Evolutionary conservation across 2,329 filamentous ascomycete genomes (phyloP).

Genomic region (Acarospora socialis): DNA sequence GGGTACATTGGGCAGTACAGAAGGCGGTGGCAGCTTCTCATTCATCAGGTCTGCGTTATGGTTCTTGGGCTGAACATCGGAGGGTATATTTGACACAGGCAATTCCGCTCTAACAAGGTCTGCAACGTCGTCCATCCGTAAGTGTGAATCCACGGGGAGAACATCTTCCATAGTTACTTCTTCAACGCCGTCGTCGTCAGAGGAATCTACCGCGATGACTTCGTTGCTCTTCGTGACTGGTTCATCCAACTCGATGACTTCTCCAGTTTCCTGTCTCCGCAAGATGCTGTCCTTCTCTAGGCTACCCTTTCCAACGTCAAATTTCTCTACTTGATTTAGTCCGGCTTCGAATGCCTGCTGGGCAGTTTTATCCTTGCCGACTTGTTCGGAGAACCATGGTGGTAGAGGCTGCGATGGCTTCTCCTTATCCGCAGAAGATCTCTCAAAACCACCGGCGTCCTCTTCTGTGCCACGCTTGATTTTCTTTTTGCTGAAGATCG

Average conservation of each 20-base stretch:
- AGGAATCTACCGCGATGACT: slow-evolving; percentile 19
- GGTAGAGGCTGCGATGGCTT: slow-evolving; percentile 24
- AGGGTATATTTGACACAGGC: slow-evolving; percentile 17
- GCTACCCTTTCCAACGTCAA: slow-evolving; percentile 1
- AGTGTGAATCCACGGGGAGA: slow-evolving; percentile 7
- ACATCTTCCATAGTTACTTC: slow-evolving; percentile 21
- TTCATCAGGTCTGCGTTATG: slow-evolving; percentile 1
- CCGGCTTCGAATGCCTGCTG: slow-evolving; percentile 7
- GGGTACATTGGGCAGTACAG: too few relatives aligned
- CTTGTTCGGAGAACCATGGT: slow-evolving; percentile 31
- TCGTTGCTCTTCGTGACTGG: slow-evolving; percentile 16
- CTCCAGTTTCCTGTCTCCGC: slow-evolving; percentile 20
- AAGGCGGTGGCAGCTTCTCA: slow-evolving; percentile 2
- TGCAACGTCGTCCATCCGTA: slow-evolving; percentile 30
- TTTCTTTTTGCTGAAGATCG: slow-evolving; percentile 37
- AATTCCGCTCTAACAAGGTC: slow-evolving; percentile 30
- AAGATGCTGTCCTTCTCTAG: slow-evolving; percentile 17
- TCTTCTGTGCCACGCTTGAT: slow-evolving; percentile 39
- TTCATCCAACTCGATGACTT: slow-evolving; percentile 28
- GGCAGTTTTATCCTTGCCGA: slow-evolving; percentile 16
- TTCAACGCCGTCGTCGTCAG: slow-evolving; percentile 19
- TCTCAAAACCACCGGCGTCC: slow-evolving; percentile 52
- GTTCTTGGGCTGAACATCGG: slow-evolving; percentile 9
- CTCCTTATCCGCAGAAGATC: slow-evolving; percentile 24
- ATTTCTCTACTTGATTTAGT: slow-evolving; percentile 9